Base-by-base conservation (phyloP, 78 protist genomes). In the Dictyostelium purpureum region DNA sequence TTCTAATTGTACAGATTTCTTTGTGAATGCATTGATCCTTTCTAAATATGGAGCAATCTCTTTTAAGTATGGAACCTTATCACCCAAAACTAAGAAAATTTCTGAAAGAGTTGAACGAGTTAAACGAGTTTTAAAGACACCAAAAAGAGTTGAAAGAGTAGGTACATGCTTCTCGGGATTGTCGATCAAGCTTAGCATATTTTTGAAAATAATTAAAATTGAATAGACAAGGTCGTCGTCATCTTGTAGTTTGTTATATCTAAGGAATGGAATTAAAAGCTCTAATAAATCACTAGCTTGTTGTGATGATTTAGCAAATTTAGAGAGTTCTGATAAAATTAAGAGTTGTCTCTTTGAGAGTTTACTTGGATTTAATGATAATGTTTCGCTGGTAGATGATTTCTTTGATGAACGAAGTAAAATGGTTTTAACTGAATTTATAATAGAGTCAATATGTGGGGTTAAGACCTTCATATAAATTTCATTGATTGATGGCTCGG, bases 241-340 rank as follows among this genome's bases (percentile, higher is more conserved):
- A 38, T 61, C 66, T 1, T 38, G 26, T 19, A 63, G 24, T 61
- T 82, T 82, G 31, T 35, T 54, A 18, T 24, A 51, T 24, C 52
- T 70, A 51, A 70, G 79, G 92, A 73, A 85, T 38, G 80, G 92
- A 31, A 85, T 26, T 26, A 85, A 63, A 2, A 85, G 69, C n/a
- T 85, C 92, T 11, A 85, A 31, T 26, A 85, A 9, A 10, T 73
- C 54, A 33, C 56, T 47, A 0, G 92, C 71, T 61, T 85, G 92
- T 5, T 85, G 76, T 0, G 63, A 24, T 1, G 66, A 43, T 47
- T 61, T 31, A 9, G 83, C 82, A 73, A 54, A 85, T 35, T 45
- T 49, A 24, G 66, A 35, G 18, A 85, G 7, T 45, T 85, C 92
- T 11, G 82, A 52, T 26, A 85, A 51, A 28, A 85, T 61, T 35